Conservation (phyloP, 148 eudicot species). For the Hydrangea macrophylla region DNA sequence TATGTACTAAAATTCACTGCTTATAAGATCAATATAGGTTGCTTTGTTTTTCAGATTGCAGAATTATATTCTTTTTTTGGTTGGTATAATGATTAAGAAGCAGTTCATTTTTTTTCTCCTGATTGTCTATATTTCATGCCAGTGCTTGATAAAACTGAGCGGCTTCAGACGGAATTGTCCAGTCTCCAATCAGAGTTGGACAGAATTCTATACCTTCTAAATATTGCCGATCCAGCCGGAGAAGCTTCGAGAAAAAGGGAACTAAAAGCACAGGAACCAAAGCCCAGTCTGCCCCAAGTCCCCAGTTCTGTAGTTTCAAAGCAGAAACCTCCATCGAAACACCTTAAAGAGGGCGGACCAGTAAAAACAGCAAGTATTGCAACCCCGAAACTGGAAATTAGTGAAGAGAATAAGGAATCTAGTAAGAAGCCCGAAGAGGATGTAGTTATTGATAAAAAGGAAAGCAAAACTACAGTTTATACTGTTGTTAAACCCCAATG, state of each 20-base stretch:
- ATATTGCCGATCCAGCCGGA: slow-evolving; percentile 88
- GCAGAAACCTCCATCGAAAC: slow-evolving; percentile 25
- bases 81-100: background rate
- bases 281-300: slow-evolving; percentile 21
- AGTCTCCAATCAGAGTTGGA: slow-evolving; percentile 77
- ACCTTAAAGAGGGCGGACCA: slow-evolving; percentile 20
- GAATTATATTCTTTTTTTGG: no score
- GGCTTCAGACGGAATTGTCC: slow-evolving; percentile 65
- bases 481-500: slow-evolving; percentile 79
- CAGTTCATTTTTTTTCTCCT: slow-evolving; percentile 9
- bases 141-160: slow-evolving; percentile 62
- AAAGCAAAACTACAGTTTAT: slow-evolving; percentile 40
- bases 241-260: slow-evolving; percentile 78
- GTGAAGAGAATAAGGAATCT: slow-evolving; percentile 21
- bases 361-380: slow-evolving; percentile 32
- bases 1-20: no score
- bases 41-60: no score
- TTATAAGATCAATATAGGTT: no score
- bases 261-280: slow-evolving; percentile 30
- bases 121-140: slow-evolving; percentile 25
- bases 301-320: slow-evolving; percentile 26
- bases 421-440: slow-evolving; percentile 28
- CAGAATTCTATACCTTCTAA: slow-evolving; percentile 79
- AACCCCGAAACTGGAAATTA: slow-evolving; percentile 26
- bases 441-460: slow-evolving; percentile 30